phyloP scores from a whole-genome alignment of 1,139 yeast genomes.

The Candida sp. region DNA sequence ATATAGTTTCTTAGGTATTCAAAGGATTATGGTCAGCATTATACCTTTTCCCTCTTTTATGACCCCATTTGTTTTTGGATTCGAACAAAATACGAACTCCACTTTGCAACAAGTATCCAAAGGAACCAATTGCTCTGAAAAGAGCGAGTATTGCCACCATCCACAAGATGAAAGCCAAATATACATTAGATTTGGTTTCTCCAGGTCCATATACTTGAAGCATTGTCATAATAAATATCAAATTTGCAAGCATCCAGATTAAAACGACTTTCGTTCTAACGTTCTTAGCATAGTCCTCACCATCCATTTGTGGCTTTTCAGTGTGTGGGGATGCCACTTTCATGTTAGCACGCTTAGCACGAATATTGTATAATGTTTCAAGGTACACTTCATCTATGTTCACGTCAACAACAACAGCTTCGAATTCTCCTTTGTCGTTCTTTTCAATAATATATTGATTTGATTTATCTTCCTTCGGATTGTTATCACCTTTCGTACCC shows the following conservation, averaged over 20 bases:
- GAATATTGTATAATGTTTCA: conserved; percentile 68
- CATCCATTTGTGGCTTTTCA: conserved; percentile 40
- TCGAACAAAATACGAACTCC: conserved; percentile 41
- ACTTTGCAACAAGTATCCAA: conserved; percentile 53
- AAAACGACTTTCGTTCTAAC: conserved; percentile 94
- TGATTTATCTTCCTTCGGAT: conserved; percentile 51
- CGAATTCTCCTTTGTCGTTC: conserved; percentile 64
- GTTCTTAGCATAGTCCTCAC: conserved; percentile 91
- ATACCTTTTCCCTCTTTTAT: conserved; percentile 35
- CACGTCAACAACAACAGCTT: conserved; percentile 84
- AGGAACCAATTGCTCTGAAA: conserved; percentile 77
- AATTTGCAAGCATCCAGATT: conserved; percentile 81
- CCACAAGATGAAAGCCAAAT: conserved; percentile 85
- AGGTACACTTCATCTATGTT: conserved; percentile 88
- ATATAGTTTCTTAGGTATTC: conserved; percentile 12
- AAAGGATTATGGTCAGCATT: conserved; percentile 33
- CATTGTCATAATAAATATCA: conserved; percentile 80
- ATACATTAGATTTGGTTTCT: conserved; percentile 56
- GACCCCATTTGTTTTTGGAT: conserved; percentile 40
- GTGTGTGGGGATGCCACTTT: conserved; percentile 50
- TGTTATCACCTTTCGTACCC: conserved; percentile 96
- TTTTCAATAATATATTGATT: conserved; percentile 46
- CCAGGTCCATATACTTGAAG: conserved; percentile 75
- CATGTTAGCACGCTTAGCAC: conserved; percentile 65
- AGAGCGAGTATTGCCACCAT: conserved; percentile 80